Evolutionary conservation across 2,329 filamentous ascomycete genomes (phyloP), one percentile per base, ranked within the genome.

Genomic region (Fusarium pininemorale): DNA sequence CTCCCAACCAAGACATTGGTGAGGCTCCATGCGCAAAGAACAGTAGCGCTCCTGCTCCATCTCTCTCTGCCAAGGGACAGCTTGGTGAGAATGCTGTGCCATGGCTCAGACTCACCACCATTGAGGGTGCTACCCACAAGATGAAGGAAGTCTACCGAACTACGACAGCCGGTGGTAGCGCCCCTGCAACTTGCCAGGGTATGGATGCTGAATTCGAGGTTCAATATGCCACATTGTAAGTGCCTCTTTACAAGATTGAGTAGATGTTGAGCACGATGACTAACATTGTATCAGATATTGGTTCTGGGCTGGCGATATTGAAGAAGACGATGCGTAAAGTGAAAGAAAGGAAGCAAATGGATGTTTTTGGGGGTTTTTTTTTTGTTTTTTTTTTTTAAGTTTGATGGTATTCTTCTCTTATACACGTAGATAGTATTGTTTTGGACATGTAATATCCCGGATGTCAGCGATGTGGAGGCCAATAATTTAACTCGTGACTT

Each of bases 161-260:
- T 50, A 88, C 93, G 78, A 98, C 96, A 16, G 94, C 92, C 2
- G 95, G 95, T 32, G 96, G 96, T 16, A 89, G 88, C 53, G 84
- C 94, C 5, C 95, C 95, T 0, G 85, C 88, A 32, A 93, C 90
- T 0, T 98, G 96, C 81, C 81, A 88, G 39, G 93, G 90, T 16
- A 87, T 90, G 86, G 81, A 86, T 0, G 85, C 87, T 16, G 79
- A 83, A 2, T 95, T 98, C 75, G 85, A 91, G 70, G 90, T 98
- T 20, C 87, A 95, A 79, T 98, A 98, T 83, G 87, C 93, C 38
- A 91, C 95, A 47, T 90, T 95, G 88, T 98, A 94, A 89, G 92
- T 92, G 30, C 20, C 50, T n/a, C 20, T 22, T 32, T 10, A 16
- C 38, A 44, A 15, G 28, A 39, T 22, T 30, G 22, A 13, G 22